These are phyloP conservation scores for Aureobasidium uvarum DNA, from an alignment of 2,329 filamentous ascomycete genomes.

Conservation along the genomic window DNA sequence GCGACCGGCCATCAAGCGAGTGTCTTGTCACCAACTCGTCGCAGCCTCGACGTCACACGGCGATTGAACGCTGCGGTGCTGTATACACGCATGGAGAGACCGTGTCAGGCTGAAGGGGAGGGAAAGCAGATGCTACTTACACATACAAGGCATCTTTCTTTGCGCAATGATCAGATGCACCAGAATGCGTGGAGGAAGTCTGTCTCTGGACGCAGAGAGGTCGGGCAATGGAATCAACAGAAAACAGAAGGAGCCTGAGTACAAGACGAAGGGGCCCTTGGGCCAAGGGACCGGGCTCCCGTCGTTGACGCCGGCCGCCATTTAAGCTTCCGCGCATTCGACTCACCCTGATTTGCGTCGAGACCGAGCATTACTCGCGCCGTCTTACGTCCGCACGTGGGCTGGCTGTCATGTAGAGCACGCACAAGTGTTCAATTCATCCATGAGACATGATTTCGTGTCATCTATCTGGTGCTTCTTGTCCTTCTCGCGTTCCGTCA, in stretches of 20 bases:
- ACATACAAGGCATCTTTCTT: conserved; percentile 23
- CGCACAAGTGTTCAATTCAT: background rate
- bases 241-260: conserved; percentile 5
- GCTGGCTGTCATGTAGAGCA: background rate
- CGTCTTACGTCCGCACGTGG: background rate
- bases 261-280: background rate
- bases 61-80: background rate
- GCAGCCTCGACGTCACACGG: conserved; percentile 12
- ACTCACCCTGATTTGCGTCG: background rate
- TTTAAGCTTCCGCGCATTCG: conserved; percentile 1
- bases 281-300: conserved; percentile 1
- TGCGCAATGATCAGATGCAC: background rate
- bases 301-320: conserved; percentile 5
- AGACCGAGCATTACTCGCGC: conserved; percentile 14
- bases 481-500: background rate
- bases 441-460: conserved; percentile 24
- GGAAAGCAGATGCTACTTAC: conserved; percentile 18
- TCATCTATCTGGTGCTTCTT: conserved; percentile 8
- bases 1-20: background rate
- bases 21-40: background rate
- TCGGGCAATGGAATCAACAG: conserved; percentile 9
- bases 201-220: background rate
- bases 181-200: background rate
- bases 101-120: background rate
- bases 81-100: background rate